Base-by-base conservation (phyloP, 1,284 basidiomycete genomes). In the Trichosporon sp. region DNA sequence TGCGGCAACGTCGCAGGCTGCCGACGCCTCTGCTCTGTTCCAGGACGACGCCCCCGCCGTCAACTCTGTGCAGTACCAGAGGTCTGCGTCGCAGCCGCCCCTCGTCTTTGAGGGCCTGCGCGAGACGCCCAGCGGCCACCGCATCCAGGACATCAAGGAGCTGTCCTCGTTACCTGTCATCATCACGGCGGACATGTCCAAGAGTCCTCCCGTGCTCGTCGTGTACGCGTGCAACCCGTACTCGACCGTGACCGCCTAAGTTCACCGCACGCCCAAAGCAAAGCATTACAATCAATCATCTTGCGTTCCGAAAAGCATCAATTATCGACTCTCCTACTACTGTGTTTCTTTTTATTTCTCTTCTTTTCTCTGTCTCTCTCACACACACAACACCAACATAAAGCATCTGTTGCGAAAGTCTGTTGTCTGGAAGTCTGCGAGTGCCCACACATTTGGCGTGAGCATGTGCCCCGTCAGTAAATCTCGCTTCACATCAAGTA, bases 151-250 rank as follows among this genome's bases (percentile, higher is more conserved):
- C 78, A 92, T 98, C 79, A 90, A 88, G 78, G 94, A 96, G 81
- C 84, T 96, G 76, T 91, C 92, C 90, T 92, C 89, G 64, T 91
- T 97, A 56, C 94, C 94, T 69, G 94, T 95, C 77, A 94, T 96
- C 79, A 90, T 97, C 76, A 94, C 93, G 48, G 93, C 93, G 46
- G 94, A 97, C 83, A 85, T 96, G 77, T 93, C 92, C 75, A 96
- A 95, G 88, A 94, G 91, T 76, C 94, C 94, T 68, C 94, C 94
- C 8, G 94, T 96, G 75, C 91, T 96, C 84, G 93, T 95, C 69
- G 79, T 83, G 26, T 82, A 81, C 74, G 81, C 81, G 26, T 79
- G 81, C 78, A 70, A 80, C 77, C 59, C 59, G 14, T 63, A 63
- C 31, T 63, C 59, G 31, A 35, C 31, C 16, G 59, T 35, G 31